Conservation (phyloP, 2,329 filamentous ascomycete species). For the Alternaria conjuncta region DNA sequence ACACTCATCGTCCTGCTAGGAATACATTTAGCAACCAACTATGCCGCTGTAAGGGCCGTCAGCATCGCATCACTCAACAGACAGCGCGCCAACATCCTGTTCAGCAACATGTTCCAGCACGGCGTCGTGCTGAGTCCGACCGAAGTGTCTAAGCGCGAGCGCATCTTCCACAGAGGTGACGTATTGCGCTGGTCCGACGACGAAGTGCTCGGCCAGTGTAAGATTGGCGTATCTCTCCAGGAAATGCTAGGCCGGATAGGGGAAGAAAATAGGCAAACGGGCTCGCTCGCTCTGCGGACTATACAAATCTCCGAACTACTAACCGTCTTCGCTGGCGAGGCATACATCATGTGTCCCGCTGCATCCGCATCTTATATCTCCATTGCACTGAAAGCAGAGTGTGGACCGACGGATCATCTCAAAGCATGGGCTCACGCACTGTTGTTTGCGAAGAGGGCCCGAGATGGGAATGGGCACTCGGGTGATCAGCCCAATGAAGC, state of each 20-base stretch:
- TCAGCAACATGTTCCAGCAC: slow-evolving; percentile 57
- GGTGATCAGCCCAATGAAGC: slow-evolving; percentile 21
- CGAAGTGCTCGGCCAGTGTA: slow-evolving; percentile 59
- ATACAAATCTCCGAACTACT: slow-evolving; percentile 58
- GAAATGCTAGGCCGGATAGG: slow-evolving; percentile 41
- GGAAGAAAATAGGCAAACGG: slow-evolving; percentile 29
- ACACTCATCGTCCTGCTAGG: slow-evolving; percentile 74
- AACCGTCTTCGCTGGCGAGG: slow-evolving; percentile 57
- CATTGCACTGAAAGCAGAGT: slow-evolving; percentile 69
- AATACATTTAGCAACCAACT: slow-evolving; percentile 84
- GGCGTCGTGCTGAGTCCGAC: slow-evolving; percentile 65
- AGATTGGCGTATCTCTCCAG: slow-evolving; percentile 59
- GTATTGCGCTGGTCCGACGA: slow-evolving; percentile 65
- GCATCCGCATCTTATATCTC: slow-evolving; percentile 48
- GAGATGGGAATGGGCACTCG: slow-evolving; percentile 4
- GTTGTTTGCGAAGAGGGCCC: slow-evolving; percentile 49
- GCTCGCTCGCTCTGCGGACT: slow-evolving; percentile 30
- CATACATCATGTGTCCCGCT: slow-evolving; percentile 67
- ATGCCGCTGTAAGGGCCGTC: slow-evolving; percentile 82
- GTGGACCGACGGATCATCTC: slow-evolving; percentile 59
- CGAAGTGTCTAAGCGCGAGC: slow-evolving; percentile 66
- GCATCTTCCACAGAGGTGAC: slow-evolving; percentile 67
- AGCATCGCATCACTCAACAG: slow-evolving; percentile 84
- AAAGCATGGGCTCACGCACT: slow-evolving; percentile 69
- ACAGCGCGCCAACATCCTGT: slow-evolving; percentile 82